Conservation (phyloP, 345 rosid species). For the Clarkia xantiana region DNA sequence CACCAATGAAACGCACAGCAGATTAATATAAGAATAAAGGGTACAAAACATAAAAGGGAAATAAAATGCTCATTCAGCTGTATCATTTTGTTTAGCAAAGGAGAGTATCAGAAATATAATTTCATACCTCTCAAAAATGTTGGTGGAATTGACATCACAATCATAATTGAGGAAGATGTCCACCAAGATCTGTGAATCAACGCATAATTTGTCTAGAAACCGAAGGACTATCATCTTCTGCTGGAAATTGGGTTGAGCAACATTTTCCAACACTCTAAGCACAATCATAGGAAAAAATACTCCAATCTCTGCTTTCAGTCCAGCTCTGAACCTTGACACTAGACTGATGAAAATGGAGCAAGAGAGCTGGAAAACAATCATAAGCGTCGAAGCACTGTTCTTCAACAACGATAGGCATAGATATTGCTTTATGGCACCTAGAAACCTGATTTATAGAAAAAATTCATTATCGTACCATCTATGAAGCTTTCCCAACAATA, state of each 20-base stretch:
- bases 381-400: conserved; percentile 89
- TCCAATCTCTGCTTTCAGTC: conserved; percentile 99
- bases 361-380: conserved; percentile 98
- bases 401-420: conserved; percentile 85
- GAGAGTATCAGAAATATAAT: too few species aligned
- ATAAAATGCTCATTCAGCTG: too few species aligned
- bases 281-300: conserved; percentile 99
- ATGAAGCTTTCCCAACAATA: not conserved
- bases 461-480: not conserved
- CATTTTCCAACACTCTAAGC: conserved; percentile 86
- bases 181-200: conserved; percentile 92
- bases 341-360: conserved; percentile 98
- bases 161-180: conserved; percentile 97
- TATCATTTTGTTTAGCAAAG: too few species aligned
- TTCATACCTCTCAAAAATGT: conserved; percentile 89
- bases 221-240: conserved; percentile 98
- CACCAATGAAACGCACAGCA: conserved; percentile 6
- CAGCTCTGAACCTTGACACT: conserved; percentile 94
- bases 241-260: conserved; percentile 93
- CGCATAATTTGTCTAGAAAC: conserved; percentile 85
- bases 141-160: conserved; percentile 98
- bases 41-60: too few species aligned
- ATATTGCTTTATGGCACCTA: conserved; percentile 98
- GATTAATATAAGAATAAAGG: too few species aligned
- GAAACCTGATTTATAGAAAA: conserved; percentile 53